Percentiles rank a stretch among this genome's conserved stretches.
Conservation (phyloP, 345 rosid genomes). For the Euphorbia lathyris region DNA sequence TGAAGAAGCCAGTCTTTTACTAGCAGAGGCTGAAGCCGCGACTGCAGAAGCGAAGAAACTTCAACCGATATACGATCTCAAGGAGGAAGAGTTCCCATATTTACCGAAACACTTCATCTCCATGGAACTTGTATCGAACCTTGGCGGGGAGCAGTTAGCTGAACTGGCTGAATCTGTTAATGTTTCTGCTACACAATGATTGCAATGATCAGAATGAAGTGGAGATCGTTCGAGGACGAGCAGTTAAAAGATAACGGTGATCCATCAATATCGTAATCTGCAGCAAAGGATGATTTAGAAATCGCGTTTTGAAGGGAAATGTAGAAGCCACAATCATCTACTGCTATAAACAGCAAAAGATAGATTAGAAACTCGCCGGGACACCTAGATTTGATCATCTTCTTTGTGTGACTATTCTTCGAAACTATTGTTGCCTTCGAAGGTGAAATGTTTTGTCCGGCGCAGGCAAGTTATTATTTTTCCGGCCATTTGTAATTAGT, state of each 20-base stretch:
- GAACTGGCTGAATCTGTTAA: constrained; percentile 53
- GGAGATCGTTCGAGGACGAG: constrained; percentile 1
- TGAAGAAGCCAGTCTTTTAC: constrained; percentile 75
- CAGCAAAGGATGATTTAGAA: not conserved
- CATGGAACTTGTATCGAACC: constrained; percentile 67
- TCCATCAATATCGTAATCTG: not conserved
- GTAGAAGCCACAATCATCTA: not conserved
- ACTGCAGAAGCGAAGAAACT: constrained; percentile 66
- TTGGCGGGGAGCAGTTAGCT: constrained; percentile 50
- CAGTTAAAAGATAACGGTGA: not conserved
- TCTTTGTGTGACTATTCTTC: too few relatives aligned
- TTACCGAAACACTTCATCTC: constrained; percentile 59
- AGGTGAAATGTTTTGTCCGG: constrained; percentile 2
- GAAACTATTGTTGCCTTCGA: not conserved
- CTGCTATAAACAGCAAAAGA: not conserved
- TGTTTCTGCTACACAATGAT: constrained; percentile 20
- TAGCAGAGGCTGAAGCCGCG: constrained; percentile 74
- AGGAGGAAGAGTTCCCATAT: constrained; percentile 52
- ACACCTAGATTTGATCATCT: not conserved
- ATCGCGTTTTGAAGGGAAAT: constrained; percentile 11
- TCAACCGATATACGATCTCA: constrained; percentile 42
- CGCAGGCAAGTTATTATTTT: constrained; percentile 2
- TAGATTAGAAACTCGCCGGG: constrained; percentile 4
- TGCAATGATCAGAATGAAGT: constrained; percentile 11
- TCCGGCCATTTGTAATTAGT: constrained; percentile 1